Evolutionary conservation across 2,329 filamentous ascomycete species (phyloP), one percentile per base, ranked within the genome.

Genomic region (Fusarium sp.): DNA sequence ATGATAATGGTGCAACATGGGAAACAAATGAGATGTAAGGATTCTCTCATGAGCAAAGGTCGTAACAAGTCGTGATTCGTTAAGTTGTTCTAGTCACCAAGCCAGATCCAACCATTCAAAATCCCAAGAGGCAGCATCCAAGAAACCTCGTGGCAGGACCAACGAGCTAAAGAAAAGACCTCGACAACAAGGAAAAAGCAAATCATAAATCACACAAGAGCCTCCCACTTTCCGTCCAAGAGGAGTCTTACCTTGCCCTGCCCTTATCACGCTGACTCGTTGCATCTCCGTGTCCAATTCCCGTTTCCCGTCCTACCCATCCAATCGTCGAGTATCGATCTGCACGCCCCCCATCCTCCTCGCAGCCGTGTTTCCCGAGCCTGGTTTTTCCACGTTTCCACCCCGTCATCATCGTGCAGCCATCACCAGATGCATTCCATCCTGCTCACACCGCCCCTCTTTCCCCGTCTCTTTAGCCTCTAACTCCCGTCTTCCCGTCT

Each of bases 61-160:
- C 57, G 51, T 72, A 58, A 68, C 55, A 63, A 51, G 46, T 75
- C 74, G 63, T 76, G 65, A 76, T 73, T 76, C 73, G 67, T 75
- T 50, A 66, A 66, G 64, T 54, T 69, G 52, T 59, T 72, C 62
- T 61, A 62, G 55, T 27, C 39, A 36, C 41, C 36, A 43, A 36
- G 54, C 50, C 43, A 68, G 48, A 70, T 61, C 58, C 55, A 55
- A 56, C 48, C 53, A 58, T 63, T 56, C 55, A 30, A 53, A 56
- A 55, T 39, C n/a, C 43, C 43, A 27, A 62, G 18, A 34, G 6
- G 34, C 9, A 57, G 13, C 31, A 34, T 12, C 39, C 39, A 50
- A 46, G 37, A 52, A 50, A 7, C 12, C 52, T 52, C 43, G 18
- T 57, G 59, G 50, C 59, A 60, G 52, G 40, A 47, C 18, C 18